Evolutionary conservation across 805 yeast species (phyloP).

Genomic region (Saccharomycopsis sp.): DNA sequence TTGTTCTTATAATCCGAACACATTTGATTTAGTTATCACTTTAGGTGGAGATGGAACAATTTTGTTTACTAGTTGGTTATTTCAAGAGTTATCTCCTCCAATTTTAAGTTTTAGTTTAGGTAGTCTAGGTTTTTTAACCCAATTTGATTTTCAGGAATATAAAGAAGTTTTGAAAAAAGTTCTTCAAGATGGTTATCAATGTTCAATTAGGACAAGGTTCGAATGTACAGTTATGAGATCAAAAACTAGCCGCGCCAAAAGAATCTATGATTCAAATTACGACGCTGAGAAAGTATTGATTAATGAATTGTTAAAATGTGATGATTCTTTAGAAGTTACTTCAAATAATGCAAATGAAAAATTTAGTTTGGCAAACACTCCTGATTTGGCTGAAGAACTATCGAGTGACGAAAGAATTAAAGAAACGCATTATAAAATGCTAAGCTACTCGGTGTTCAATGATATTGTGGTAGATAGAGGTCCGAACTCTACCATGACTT

Average conservation of each 20-base stretch:
- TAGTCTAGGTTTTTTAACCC: constrained; percentile 85
- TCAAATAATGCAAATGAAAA: neutral
- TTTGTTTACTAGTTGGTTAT: constrained; percentile 74
- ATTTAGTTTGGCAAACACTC: neutral
- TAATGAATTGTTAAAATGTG: neutral
- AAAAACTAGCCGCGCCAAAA: neutral
- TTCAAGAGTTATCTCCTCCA: constrained; percentile 84
- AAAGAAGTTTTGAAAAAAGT: constrained; percentile 4
- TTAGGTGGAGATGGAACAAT: constrained; percentile 98
- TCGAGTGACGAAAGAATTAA: constrained; percentile 12
- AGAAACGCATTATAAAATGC: constrained; percentile 24
- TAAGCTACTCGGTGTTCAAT: constrained; percentile 34
- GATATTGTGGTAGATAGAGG: constrained; percentile 45
- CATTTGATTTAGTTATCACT: constrained; percentile 71
- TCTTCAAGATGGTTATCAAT: constrained; percentile 33
- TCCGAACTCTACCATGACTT: constrained; percentile 40
- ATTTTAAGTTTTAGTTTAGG: constrained; percentile 84
- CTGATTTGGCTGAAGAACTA: constrained; percentile 22
- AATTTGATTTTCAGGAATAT: constrained; percentile 53
- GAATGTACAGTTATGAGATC: constrained; percentile 35
- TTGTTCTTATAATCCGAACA: constrained; percentile 27
- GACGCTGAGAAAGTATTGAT: constrained; percentile 1
- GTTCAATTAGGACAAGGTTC: constrained; percentile 39
- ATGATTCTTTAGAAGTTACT: neutral
- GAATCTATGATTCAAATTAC: neutral